Evolutionary conservation across 176 grass and related monocot genomes (phyloP).

Genomic region (Bonia amplexicaulis): DNA sequence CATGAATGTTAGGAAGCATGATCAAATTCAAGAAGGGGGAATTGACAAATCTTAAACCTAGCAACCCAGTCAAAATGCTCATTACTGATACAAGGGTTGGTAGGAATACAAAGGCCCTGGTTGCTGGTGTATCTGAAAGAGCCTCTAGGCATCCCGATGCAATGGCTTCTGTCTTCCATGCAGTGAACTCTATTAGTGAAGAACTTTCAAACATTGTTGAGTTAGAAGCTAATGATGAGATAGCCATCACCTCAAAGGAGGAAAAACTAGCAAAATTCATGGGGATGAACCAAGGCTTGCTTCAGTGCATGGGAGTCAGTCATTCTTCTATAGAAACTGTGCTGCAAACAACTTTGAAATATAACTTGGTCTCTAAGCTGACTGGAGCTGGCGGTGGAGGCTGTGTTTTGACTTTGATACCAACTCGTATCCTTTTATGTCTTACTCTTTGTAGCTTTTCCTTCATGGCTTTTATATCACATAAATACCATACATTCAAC

Average conservation of each 20-base stretch:
- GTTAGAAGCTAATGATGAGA: conserved; percentile 48
- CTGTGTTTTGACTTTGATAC: conserved; percentile 85
- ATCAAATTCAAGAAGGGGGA: conserved; percentile 85
- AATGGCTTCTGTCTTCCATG: conserved; percentile 66
- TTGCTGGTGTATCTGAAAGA: conserved; percentile 79
- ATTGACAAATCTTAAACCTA: conserved; percentile 48
- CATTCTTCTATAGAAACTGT: conserved; percentile 81
- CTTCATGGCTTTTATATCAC: neutral
- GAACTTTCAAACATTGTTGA: conserved; percentile 67
- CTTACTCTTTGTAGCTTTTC: neutral
- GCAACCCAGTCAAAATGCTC: conserved; percentile 74
- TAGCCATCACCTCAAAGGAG: conserved; percentile 60
- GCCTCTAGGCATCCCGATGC: conserved; percentile 56
- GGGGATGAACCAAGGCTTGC: conserved; percentile 96
- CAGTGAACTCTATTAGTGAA: conserved; percentile 72
- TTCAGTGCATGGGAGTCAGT: conserved; percentile 86
- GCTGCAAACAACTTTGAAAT: conserved; percentile 59
- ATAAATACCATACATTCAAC: neutral
- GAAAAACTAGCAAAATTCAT: conserved; percentile 84
- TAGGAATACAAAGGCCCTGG: conserved; percentile 82
- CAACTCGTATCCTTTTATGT: conserved; percentile 71
- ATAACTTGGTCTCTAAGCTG: conserved; percentile 77
- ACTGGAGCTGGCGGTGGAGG: conserved; percentile 94
- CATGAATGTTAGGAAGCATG: conserved; percentile 60
- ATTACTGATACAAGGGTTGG: conserved; percentile 87